Conservation (phyloP, 192 early-diverging fungal species). For the Jimgerdemannia flammicorona region DNA sequence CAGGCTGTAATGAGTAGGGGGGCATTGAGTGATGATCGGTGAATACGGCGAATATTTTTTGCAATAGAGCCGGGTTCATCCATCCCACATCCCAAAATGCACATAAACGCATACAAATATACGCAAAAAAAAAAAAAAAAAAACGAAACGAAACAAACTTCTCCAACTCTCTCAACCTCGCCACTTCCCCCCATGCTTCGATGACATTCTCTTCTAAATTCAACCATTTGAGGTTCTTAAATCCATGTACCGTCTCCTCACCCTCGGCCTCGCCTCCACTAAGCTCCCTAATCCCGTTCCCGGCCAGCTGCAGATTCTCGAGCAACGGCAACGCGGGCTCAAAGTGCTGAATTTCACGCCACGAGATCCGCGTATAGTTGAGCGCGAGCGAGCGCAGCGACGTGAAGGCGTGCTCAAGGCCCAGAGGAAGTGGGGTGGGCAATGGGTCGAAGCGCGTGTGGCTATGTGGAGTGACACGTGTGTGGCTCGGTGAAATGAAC, state of each 20-base stretch:
- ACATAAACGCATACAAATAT: background rate
- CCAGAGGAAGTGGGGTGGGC: slow-evolving; percentile 6
- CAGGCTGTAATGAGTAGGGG: slow-evolving; percentile 15
- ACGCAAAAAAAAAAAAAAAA: background rate
- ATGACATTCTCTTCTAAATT: slow-evolving; percentile 48
- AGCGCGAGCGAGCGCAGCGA: slow-evolving; percentile 29
- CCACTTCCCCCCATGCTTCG: slow-evolving; percentile 38
- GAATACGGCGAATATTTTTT: background rate
- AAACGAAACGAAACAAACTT: slow-evolving; percentile 24
- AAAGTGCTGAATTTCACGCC: slow-evolving; percentile 28
- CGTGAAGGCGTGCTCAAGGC: slow-evolving; percentile 6
- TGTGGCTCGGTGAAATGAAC: too few species aligned
- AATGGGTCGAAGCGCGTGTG: slow-evolving; percentile 25
- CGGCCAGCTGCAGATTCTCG: slow-evolving; percentile 47
- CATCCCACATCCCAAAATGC: background rate
- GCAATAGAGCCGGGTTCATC: background rate
- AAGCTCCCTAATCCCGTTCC: slow-evolving; percentile 32
- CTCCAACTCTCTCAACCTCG: slow-evolving; percentile 30
- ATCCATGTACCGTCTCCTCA: slow-evolving; percentile 13
- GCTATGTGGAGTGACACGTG: background rate
- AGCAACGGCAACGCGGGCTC: slow-evolving; percentile 39
- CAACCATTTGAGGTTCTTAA: slow-evolving; percentile 40
- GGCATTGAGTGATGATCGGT: background rate
- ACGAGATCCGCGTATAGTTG: slow-evolving; percentile 25
- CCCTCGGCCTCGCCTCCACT: slow-evolving; percentile 2